phyloP scores from a whole-genome alignment of 805 yeast genomes.

The Zygosaccharomyces bisporus region DNA sequence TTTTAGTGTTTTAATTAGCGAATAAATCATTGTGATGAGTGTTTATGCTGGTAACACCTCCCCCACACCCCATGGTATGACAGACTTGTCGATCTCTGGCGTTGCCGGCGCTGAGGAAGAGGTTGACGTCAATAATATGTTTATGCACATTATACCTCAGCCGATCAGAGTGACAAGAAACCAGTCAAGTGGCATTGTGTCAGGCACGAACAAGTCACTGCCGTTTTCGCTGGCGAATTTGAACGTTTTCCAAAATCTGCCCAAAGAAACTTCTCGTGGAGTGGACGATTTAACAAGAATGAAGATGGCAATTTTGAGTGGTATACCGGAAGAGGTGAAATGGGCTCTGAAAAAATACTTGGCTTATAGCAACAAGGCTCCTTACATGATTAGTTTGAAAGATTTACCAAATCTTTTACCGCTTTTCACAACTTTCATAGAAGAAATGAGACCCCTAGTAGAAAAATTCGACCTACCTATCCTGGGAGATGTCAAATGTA shows the following conservation, averaged over 20 bases:
- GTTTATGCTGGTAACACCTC: conserved; percentile 13
- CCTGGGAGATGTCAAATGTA: conserved; percentile 14
- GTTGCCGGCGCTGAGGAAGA: conserved; percentile 10
- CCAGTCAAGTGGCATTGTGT: conserved; percentile 30
- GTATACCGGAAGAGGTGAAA: conserved; percentile 60
- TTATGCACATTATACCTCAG: conserved; percentile 25
- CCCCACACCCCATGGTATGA: conserved; percentile 14
- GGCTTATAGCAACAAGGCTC: conserved; percentile 42
- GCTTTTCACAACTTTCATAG: conserved; percentile 38
- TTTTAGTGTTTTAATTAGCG: not conserved
- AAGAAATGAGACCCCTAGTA: conserved; percentile 23
- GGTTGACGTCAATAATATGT: conserved; percentile 17
- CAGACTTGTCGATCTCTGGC: conserved; percentile 10
- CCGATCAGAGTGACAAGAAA: conserved; percentile 32
- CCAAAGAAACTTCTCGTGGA: conserved; percentile 46
- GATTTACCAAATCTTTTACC: conserved; percentile 38
- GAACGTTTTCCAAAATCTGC: conserved; percentile 33
- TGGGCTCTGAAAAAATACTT: conserved; percentile 57
- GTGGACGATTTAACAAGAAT: conserved; percentile 62
- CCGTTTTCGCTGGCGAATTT: conserved; percentile 33
- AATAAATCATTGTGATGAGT: conserved; percentile 9
- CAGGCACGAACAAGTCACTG: conserved; percentile 19
- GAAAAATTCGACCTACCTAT: conserved; percentile 27
- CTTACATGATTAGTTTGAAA: conserved; percentile 47
- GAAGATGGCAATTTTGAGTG: conserved; percentile 63